Evolutionary conservation across 306 rosid species (phyloP), one percentile per base, ranked within the genome.

Genomic region (Cicer cuneatum): DNA sequence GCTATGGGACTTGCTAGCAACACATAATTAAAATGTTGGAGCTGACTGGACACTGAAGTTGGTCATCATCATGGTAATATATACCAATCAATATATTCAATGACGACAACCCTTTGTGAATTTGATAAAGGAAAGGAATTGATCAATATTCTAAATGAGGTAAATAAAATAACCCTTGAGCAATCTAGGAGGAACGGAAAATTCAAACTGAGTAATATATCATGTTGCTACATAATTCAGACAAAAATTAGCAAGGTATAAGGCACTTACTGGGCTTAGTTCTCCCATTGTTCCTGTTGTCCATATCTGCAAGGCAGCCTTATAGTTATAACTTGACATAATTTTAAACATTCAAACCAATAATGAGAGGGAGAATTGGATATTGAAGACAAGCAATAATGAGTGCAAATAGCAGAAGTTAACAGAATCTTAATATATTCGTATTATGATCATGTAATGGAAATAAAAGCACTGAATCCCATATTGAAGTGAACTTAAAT

Each of bases 201-300:
- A 48, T 37, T 3, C 21, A 74, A 74, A 63, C 70, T 0, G 14
- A 56, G 43, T 43, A 43, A 54, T 43, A 11, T n/a, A 71, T 52
- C 45, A 72, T 37, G 74, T 35, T 63, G 13, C 2, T 16, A 13
- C 41, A 72, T 58, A 51, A 49, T 49, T 68, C 58, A 10, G 39
- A 40, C 71, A 61, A 45, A 77, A 48, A 57, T 57, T 51, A 3
- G 56, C 1, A 29, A 54, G n/a, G 48, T 66, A 58, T 11, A 66
- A 52, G 39, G 74, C 37, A 84, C 97, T 81, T 76, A 88, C 96
- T 7, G 97, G 97, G 74, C 87, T 89, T 79, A 92, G 85, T 78
- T 92, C 97, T 79, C 97, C 96, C 97, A 89, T 92, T 39, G 97
- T 88, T 73, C 93, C 96, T 10, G 97, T 85, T 3, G 96, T 92